Evolutionary conservation across 768 basidiomycete species (phyloP).

Genomic region (Sporobolomyces pararoseus): DNA sequence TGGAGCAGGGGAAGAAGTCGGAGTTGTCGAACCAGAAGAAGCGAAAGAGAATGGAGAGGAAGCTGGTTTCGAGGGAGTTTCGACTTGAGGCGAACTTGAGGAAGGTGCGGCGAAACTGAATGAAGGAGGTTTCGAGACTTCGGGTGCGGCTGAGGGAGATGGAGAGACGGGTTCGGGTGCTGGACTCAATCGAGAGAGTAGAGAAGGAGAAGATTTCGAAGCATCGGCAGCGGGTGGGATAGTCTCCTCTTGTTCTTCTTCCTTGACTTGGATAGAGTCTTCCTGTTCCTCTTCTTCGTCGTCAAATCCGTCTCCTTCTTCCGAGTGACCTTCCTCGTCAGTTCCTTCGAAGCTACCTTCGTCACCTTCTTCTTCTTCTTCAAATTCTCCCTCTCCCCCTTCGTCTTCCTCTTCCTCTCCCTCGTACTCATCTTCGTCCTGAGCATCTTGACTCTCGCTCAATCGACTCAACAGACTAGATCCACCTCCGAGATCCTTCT

Average conservation of each 20-base stretch:
- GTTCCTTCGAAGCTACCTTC: not conserved
- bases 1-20: not conserved
- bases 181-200: slow-evolving; percentile 30
- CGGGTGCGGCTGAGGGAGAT: not conserved
- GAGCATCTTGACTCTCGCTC: not conserved
- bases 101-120: slow-evolving; percentile 23
- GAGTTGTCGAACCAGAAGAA: not conserved
- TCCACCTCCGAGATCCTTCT: not conserved
- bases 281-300: slow-evolving; percentile 2
- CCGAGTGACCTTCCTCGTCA: not conserved
- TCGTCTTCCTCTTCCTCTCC: not conserved
- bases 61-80: no score
- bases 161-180: not conserved
- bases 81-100: no score
- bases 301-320: not conserved
- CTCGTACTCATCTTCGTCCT: not conserved
- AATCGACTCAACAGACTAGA: slow-evolving; percentile 12
- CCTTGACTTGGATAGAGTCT: not conserved
- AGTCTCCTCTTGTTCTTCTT: slow-evolving; percentile 9
- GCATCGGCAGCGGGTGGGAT: not conserved
- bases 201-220: slow-evolving; percentile 4
- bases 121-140: not conserved
- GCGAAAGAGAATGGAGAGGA: no score
- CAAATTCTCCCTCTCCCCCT: not conserved
- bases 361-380: slow-evolving; percentile 12